A percentile compares a stretch with the other conserved stretches of the same genome.
phyloP scores from a whole-genome alignment of 768 basidiomycete genomes.

The Suillus cothurnatus region DNA sequence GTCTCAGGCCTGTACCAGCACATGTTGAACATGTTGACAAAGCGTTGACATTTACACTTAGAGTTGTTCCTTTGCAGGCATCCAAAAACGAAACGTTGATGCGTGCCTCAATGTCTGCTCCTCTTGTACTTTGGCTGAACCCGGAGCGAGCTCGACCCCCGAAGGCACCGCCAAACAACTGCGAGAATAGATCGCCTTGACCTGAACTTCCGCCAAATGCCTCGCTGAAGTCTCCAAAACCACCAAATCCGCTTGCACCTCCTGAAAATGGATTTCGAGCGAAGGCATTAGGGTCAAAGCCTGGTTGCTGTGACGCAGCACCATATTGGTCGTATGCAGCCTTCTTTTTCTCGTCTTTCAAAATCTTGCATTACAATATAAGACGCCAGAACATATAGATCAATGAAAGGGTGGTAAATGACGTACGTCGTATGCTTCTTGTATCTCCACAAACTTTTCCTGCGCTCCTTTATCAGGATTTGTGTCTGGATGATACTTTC shows the following conservation, averaged over 20 bases:
- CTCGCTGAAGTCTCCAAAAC: constrained; percentile 71
- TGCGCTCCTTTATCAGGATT: constrained; percentile 91
- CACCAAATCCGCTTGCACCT: constrained; percentile 60
- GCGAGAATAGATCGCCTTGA: constrained; percentile 77
- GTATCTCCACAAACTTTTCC: constrained; percentile 95
- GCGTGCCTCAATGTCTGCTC: constrained; percentile 81
- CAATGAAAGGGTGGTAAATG: constrained; percentile 9
- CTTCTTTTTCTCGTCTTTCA: constrained; percentile 95
- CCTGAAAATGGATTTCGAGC: constrained; percentile 53
- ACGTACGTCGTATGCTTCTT: constrained; percentile 93
- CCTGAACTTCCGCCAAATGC: constrained; percentile 50
- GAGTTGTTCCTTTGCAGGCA: constrained; percentile 86
- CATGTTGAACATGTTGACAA: constrained; percentile 85
- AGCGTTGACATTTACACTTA: constrained; percentile 75
- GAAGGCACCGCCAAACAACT: constrained; percentile 74
- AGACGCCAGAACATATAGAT: constrained; percentile 18
- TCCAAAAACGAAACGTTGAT: constrained; percentile 87
- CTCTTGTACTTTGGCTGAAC: constrained; percentile 50
- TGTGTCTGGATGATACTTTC: constrained; percentile 97
- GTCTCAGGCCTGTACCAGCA: constrained; percentile 82
- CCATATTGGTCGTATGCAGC: constrained; percentile 92
- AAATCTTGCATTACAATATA: constrained; percentile 52
- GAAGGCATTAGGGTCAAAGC: constrained; percentile 92
- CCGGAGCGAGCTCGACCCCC: constrained; percentile 50
- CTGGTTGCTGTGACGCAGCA: constrained; percentile 87